Conservation (phyloP, 441 rosid genomes). For the Brassica balearica region DNA sequence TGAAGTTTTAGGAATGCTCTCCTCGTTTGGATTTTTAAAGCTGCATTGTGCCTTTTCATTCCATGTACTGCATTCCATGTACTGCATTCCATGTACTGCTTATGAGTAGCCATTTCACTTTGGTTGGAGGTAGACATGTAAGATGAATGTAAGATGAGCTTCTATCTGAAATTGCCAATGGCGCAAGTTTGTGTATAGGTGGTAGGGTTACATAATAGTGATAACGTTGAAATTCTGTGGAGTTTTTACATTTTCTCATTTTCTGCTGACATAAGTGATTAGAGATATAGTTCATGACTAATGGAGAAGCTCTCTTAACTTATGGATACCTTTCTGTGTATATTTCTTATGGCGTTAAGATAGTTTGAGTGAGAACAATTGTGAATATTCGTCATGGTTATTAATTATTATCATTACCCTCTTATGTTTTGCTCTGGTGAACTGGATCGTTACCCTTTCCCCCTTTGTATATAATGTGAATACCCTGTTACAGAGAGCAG, state of each 20-base stretch:
- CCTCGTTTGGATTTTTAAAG: conserved; percentile 18
- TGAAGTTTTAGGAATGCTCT: conserved; percentile 20
- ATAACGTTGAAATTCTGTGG: conserved; percentile 24
- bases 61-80: conserved; percentile 7
- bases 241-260: conserved; percentile 27
- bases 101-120: conserved; percentile 18
- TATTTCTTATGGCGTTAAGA: conserved; percentile 17
- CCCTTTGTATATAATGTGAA: conserved; percentile 27
- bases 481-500: conserved; percentile 66
- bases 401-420: no score
- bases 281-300: conserved; percentile 21
- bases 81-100: conserved; percentile 17
- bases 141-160: conserved; percentile 18
- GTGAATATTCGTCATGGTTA: no score
- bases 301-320: conserved; percentile 19
- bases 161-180: conserved; percentile 15
- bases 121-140: conserved; percentile 23
- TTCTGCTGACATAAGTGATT: conserved; percentile 24
- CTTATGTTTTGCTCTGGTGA: conserved; percentile 23
- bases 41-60: conserved; percentile 27
- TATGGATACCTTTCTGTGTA: conserved; percentile 19
- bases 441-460: conserved; percentile 24
- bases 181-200: conserved; percentile 31
- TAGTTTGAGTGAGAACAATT: neutral
- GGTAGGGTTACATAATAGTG: conserved; percentile 20